A percentile compares a stretch with the other conserved stretches of the same genome.
phyloP scores from a whole-genome alignment of 2,329 filamentous ascomycete species.

The Stemphylium vesicarium region DNA sequence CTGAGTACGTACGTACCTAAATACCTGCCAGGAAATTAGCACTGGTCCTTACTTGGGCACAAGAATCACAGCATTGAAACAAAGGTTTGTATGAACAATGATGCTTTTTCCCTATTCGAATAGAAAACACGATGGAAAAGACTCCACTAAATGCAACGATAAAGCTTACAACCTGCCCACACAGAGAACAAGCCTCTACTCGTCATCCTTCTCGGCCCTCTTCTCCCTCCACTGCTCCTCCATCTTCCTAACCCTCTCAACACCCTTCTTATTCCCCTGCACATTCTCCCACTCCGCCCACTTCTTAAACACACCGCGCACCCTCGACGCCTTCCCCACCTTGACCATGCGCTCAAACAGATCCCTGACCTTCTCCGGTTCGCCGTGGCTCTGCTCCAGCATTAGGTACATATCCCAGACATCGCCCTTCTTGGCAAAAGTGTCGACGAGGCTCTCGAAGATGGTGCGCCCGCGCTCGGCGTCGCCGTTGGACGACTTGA shows the following conservation, averaged over 20 bases:
- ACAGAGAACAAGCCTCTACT: neutral
- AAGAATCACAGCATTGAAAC: no score
- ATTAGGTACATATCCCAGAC: conserved; percentile 93
- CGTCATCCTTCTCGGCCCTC: conserved; percentile 22
- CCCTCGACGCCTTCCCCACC: conserved; percentile 77
- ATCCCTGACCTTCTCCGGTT: conserved; percentile 67
- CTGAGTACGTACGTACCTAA: no score
- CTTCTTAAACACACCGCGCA: conserved; percentile 86
- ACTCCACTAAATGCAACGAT: conserved; percentile 2
- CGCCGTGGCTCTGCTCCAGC: conserved; percentile 70
- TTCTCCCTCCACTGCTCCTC: conserved; percentile 73
- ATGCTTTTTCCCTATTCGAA: no score
- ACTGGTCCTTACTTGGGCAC: no score
- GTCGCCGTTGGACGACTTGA: conserved; percentile 80
- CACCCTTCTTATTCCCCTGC: conserved; percentile 70
- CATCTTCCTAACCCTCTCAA: conserved; percentile 72
- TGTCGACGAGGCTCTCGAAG: conserved; percentile 84
- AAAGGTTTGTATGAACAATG: no score
- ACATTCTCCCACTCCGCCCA: conserved; percentile 88
- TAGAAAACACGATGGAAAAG: neutral
- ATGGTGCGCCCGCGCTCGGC: conserved; percentile 91
- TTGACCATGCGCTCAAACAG: conserved; percentile 81
- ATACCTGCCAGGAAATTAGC: no score
- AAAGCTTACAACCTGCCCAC: neutral
- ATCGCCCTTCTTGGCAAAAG: conserved; percentile 88